Conservation (phyloP, 208 protist genomes). For the Trypanosoma rangeli region DNA sequence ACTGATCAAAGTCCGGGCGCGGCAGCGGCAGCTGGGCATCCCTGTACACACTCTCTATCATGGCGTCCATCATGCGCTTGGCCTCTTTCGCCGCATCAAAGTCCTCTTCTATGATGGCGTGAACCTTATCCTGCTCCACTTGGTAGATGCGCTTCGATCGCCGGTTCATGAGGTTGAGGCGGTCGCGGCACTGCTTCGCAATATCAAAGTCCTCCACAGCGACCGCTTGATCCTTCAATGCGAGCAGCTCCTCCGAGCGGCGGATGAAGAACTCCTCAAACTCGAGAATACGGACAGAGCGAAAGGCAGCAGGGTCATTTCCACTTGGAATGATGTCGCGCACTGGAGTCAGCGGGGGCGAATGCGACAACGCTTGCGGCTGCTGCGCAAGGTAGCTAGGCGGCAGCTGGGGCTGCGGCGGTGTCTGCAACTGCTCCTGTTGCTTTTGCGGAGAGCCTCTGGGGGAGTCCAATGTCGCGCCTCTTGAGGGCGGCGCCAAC, state of each 20-base stretch:
- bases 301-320: slow-evolving; percentile 38
- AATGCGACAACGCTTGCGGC: not conserved
- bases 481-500: not conserved
- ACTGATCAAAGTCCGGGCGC: slow-evolving; percentile 14
- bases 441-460: slow-evolving; percentile 2
- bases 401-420: not conserved
- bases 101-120: slow-evolving; percentile 89
- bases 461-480: not conserved
- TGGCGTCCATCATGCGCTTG: slow-evolving; percentile 69
- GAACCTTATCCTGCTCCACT: slow-evolving; percentile 85
- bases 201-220: slow-evolving; percentile 69
- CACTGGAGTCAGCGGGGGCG: slow-evolving; percentile 2
- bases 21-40: slow-evolving; percentile 47
- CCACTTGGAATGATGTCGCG: slow-evolving; percentile 4
- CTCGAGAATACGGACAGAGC: slow-evolving; percentile 77
- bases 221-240: slow-evolving; percentile 76
- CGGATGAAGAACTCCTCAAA: slow-evolving; percentile 88
- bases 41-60: slow-evolving; percentile 55
- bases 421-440: not conserved
- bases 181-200: slow-evolving; percentile 65
- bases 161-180: slow-evolving; percentile 66
- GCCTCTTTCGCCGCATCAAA: slow-evolving; percentile 79
- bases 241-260: slow-evolving; percentile 77
- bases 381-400: not conserved
- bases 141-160: slow-evolving; percentile 71